Evolutionary conservation across 139 green algal species (phyloP).

Genomic region (Pleodorina starrii): DNA sequence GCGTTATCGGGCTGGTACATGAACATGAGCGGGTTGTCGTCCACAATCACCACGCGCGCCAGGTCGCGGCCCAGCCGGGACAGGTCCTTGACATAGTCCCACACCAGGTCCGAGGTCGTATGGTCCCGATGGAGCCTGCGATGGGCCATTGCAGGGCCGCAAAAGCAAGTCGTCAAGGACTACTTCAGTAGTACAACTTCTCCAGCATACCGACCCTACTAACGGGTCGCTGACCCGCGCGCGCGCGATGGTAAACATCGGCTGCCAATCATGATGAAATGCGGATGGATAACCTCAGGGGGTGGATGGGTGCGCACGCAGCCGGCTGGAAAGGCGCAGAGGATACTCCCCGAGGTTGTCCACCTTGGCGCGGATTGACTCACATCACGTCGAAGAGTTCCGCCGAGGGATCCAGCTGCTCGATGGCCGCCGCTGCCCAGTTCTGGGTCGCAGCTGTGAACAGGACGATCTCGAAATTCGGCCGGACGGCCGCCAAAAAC

Average conservation of each 20-base stretch:
- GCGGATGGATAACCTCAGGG: too few relatives aligned
- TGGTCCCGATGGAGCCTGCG: conserved; percentile 60
- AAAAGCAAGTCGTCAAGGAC: too few relatives aligned
- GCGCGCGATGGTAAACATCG: too few relatives aligned
- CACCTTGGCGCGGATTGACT: too few relatives aligned
- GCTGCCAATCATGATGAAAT: too few relatives aligned
- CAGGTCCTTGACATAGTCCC: conserved; percentile 87
- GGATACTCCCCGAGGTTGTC: too few relatives aligned
- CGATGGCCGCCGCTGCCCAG: conserved; percentile 76
- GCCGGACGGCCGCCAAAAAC: conserved; percentile 36
- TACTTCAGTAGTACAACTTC: too few relatives aligned
- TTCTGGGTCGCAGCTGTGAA: conserved; percentile 84
- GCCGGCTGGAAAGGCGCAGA: too few relatives aligned
- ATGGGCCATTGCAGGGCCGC: too few relatives aligned
- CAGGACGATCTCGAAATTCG: conserved; percentile 73
- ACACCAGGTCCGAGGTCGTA: conserved; percentile 42
- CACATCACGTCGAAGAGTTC: conserved; percentile 51
- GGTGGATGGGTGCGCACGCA: too few relatives aligned
- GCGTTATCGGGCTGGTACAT: conserved; percentile 80
- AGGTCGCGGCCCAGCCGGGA: conserved; percentile 77
- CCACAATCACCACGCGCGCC: conserved; percentile 51
- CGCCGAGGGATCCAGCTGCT: conserved; percentile 60
- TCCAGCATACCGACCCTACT: too few relatives aligned
- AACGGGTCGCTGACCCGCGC: too few relatives aligned
- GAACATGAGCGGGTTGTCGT: conserved; percentile 86